Evolutionary conservation across 108 stramenopile genomes (phyloP), one percentile per base, ranked within the genome.

Genomic region (Discostella stelligeroides): DNA sequence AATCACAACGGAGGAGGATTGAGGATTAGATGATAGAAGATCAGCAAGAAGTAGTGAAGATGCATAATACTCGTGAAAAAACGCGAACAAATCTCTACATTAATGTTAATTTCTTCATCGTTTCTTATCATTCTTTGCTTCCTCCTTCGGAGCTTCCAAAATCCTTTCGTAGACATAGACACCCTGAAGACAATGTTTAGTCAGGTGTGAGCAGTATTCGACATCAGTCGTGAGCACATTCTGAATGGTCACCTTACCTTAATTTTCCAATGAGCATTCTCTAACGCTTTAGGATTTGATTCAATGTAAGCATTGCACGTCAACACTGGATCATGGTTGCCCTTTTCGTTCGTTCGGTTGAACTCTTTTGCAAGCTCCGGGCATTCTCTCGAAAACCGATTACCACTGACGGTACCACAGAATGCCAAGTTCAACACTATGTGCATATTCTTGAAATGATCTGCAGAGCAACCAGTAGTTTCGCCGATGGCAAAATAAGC

Each of bases 221-320:
- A 51, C 18, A 30, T 56, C n/a, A n/a, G n/a, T n/a, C n/a, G n/a
- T n/a, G n/a, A n/a, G n/a, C n/a, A n/a, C n/a, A n/a, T n/a, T n/a
- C n/a, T n/a, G n/a, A n/a, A n/a, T n/a, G n/a, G n/a, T n/a, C n/a
- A n/a, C n/a, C 40, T 38, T 27, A 53, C 54, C 57, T 85, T 77
- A 45, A 95, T 89, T 64, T 95, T 95, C 94, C 94, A 95, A 72
- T 89, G 89, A 12, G 89, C 88, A 56, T 95, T 88, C 2, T 86
- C 46, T 54, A 95, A 66, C 48, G 80, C 87, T 48, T 87, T 80
- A 8, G 94, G 89, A 75, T 89, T 45, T 34, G 89, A 88, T 66
- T 83, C 83, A 60, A 95, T 82, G 47, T 79, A 91, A 30, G 88
- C 91, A 48, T 90, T 83, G 70, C 94, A 95, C 13, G 82, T 79